phyloP scores from a whole-genome alignment of 495 filamentous ascomycete genomes.

The Aspergillus avenaceus region DNA sequence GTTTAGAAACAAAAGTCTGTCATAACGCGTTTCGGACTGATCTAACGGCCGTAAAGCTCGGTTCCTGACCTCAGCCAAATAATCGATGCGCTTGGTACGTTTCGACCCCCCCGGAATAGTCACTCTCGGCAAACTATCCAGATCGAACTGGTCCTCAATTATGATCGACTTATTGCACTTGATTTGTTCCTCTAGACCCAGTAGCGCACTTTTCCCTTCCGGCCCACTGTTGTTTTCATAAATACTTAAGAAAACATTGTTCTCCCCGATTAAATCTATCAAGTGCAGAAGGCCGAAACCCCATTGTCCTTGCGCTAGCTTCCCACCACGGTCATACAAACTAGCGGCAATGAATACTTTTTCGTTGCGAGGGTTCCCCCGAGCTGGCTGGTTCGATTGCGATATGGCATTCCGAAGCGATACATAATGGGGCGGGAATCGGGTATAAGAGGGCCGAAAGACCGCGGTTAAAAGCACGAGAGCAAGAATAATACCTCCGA shows the following conservation, averaged over 20 bases:
- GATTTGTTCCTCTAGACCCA: conserved; percentile 35
- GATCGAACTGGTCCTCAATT: conserved; percentile 48
- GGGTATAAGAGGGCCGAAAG: conserved; percentile 59
- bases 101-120: conserved; percentile 57
- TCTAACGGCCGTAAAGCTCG: conserved; percentile 64
- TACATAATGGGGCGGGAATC: conserved; percentile 46
- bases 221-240: conserved; percentile 71
- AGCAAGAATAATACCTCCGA: conserved; percentile 62
- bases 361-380: conserved; percentile 60
- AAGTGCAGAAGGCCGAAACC: conserved; percentile 57
- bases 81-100: conserved; percentile 67
- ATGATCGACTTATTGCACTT: conserved; percentile 52
- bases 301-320: conserved; percentile 62
- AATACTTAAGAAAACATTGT: conserved; percentile 48
- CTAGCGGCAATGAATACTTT: conserved; percentile 75
- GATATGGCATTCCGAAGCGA: conserved; percentile 32
- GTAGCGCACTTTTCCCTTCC: conserved; percentile 40
- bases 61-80: conserved; percentile 75
- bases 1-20: conserved; percentile 73
- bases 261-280: conserved; percentile 54
- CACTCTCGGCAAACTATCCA: conserved; percentile 50
- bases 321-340: conserved; percentile 60
- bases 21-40: conserved; percentile 43
- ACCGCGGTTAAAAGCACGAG: conserved; percentile 50
- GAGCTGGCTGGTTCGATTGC: conserved; percentile 39